Evolutionary conservation across 805 yeast species (phyloP).

Genomic region (Candida coquimbonensis): DNA sequence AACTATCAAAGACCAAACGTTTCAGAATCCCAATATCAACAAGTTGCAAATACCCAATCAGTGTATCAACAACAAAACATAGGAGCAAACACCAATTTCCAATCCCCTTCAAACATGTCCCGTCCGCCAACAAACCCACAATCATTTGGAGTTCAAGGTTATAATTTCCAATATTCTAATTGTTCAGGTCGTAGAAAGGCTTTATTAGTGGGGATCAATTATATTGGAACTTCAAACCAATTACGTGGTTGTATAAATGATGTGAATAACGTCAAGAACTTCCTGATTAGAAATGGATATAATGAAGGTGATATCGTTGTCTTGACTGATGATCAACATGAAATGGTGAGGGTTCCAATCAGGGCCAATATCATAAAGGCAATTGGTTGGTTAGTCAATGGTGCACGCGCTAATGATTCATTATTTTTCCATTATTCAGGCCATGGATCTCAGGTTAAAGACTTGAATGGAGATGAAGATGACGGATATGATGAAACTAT

Average conservation of each 20-base stretch:
- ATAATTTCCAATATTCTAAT: constrained; percentile 52
- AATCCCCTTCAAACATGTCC: constrained; percentile 4
- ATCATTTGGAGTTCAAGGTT: constrained; percentile 14
- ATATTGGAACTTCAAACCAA: constrained; percentile 53
- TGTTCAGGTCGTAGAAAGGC: constrained; percentile 74
- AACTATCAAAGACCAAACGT: not conserved
- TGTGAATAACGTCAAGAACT: constrained; percentile 40
- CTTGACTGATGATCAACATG: constrained; percentile 49
- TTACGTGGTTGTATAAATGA: constrained; percentile 81
- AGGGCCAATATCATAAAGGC: constrained; percentile 66
- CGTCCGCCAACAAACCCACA: constrained; percentile 12
- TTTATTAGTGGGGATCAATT: constrained; percentile 70
- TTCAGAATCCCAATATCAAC: constrained; percentile 3
- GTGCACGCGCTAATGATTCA: constrained; percentile 71
- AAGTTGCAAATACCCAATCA: constrained; percentile 2
- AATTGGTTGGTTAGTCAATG: constrained; percentile 73
- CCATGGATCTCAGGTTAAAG: constrained; percentile 74
- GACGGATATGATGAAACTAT: constrained; percentile 69
- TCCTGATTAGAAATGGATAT: constrained; percentile 41
- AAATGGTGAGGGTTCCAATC: constrained; percentile 51
- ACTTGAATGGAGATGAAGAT: constrained; percentile 67
- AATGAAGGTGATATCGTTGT: constrained; percentile 48
- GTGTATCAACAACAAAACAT: constrained; percentile 4
- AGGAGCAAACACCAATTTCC: constrained; percentile 1
- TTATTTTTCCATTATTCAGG: constrained; percentile 81